Evolutionary conservation across 1,284 basidiomycete genomes (phyloP).

Genomic region (Cutaneotrichosporon dermatis): DNA sequence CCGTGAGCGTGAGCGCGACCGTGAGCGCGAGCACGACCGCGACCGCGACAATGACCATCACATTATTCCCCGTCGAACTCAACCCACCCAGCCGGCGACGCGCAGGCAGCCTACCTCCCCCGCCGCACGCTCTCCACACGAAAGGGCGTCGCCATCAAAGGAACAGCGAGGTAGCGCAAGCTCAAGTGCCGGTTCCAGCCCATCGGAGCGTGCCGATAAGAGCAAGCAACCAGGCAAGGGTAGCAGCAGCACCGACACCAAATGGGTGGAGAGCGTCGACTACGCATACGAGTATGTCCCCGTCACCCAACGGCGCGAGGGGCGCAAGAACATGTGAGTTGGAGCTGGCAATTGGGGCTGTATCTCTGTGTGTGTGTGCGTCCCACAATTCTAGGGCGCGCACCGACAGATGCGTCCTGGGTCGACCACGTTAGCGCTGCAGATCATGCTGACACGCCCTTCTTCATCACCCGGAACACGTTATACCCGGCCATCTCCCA

Average conservation of each 20-base stretch:
- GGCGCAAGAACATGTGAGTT: slow-evolving; percentile 32
- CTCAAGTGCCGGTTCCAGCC: background rate
- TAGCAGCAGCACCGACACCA: slow-evolving; percentile 5
- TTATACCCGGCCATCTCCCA: background rate
- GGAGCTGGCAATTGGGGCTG: background rate
- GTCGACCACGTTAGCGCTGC: background rate
- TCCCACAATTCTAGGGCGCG: background rate
- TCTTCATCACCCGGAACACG: background rate
- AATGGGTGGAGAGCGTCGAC: slow-evolving; percentile 34
- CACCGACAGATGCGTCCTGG: background rate
- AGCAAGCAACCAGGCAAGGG: background rate
- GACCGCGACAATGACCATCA: slow-evolving; percentile 2
- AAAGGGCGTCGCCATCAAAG: background rate
- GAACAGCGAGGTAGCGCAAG: background rate
- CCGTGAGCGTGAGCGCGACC: background rate
- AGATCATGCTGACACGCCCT: slow-evolving; percentile 1
- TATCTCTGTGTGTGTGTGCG: background rate
- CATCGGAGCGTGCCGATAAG: background rate
- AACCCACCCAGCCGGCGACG: slow-evolving; percentile 4
- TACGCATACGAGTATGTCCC: slow-evolving; percentile 47
- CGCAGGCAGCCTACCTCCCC: slow-evolving; percentile 2
- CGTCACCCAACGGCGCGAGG: slow-evolving; percentile 29
- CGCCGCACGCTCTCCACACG: background rate
- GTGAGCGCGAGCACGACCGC: background rate
- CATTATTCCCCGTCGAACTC: slow-evolving; percentile 5